phyloP scores from a whole-genome alignment of 305 asterid genomes.

The Rubia peregrina region DNA sequence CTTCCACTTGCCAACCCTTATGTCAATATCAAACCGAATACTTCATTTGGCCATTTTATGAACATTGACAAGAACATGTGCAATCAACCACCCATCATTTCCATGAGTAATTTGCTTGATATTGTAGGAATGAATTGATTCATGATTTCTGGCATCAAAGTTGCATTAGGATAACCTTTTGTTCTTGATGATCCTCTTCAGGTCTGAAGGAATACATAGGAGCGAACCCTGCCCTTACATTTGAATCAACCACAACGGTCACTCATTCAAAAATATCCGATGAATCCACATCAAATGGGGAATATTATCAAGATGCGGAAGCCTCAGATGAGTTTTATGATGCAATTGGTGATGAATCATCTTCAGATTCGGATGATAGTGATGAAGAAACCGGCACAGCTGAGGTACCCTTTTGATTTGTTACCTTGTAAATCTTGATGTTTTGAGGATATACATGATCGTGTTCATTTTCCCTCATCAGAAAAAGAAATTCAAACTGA shows the following conservation, averaged over 20 bases:
- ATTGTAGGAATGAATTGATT: not conserved
- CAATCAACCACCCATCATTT: not conserved
- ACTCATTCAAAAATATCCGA: constrained; percentile 51
- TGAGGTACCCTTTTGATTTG: constrained; percentile 25
- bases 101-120: constrained; percentile 10
- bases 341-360: constrained; percentile 68
- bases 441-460: not conserved
- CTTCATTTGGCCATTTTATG: constrained; percentile 6
- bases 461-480: constrained; percentile 21
- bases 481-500: constrained; percentile 65
- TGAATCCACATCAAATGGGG: constrained; percentile 46
- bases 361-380: constrained; percentile 58
- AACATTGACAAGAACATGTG: not conserved
- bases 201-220: constrained; percentile 93
- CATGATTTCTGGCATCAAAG: not conserved
- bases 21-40: not conserved
- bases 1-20: not conserved
- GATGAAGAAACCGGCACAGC: constrained; percentile 45
- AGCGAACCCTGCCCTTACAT: constrained; percentile 68
- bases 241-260: constrained; percentile 41
- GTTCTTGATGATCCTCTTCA: constrained; percentile 27
- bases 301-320: constrained; percentile 54
- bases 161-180: constrained; percentile 5
- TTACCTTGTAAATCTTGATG: constrained; percentile 4
- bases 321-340: constrained; percentile 82